Evolutionary conservation across 257 asterid species (phyloP), one percentile per base, ranked within the genome.

Genomic region (Solanum ossicruentum): DNA sequence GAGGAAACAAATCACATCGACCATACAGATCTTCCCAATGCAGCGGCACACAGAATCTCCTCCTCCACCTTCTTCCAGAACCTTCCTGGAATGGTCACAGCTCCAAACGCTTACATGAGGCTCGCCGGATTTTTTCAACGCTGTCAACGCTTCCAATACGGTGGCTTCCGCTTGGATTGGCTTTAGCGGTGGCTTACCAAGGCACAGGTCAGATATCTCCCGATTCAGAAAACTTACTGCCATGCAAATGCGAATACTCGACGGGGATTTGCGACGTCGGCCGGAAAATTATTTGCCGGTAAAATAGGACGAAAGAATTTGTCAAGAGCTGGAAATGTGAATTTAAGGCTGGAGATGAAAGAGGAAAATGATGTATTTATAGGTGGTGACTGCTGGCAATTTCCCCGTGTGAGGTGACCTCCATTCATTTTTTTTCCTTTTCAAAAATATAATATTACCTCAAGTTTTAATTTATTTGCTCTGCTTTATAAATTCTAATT

Each of bases 141-240:
- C 89, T 75, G 91, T 23, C 81, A 93, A 82, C 70, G 94, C 94
- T 71, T 92, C 93, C 20, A 90, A 82, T 41, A 95, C 54, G 49
- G 96, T 86, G 71, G 92, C 82, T 85, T 47, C 78, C 7, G 88
- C 88, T 15, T 92, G 63, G 20, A 95, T 85, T 88, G 92, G 89
- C 89, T 84, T 91, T 55, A 95, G 85, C 57, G 91, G 91, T 86
- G 98, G 98, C 87, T 94, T 95, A 61, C 98, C 98, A 56, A 95
- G 85, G 89, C 98, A 94, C 87, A 95, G 89, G 63, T 94, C 98
- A 23, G 97, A 93, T 16, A 93, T 87, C 57, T 92, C 97, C 84
- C 87, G 91, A 86, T 87, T 88, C 90, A 95, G 81, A 87, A 93
- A 88, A 86, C 91, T 89, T 77, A 90, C 88, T 93, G 97, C 98